Base-by-base conservation (phyloP, 208 protist species). In the Trypanosomatidae sp. region DNA sequence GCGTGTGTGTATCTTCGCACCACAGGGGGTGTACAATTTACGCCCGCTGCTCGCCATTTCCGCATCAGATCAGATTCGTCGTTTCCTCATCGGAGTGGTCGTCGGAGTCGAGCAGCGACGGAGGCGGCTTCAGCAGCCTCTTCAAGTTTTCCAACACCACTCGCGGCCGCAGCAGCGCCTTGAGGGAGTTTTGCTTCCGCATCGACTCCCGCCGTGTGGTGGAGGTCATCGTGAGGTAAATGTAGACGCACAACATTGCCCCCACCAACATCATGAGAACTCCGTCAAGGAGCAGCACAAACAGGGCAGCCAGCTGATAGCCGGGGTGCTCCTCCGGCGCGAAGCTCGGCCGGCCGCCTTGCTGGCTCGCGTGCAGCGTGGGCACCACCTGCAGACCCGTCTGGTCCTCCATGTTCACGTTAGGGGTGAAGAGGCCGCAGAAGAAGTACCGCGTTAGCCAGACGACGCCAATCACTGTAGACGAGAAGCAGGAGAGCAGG, bases 221-320 rank as follows among this genome's bases (percentile, higher is more conserved):
- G 1, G 83, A 89, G 58, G 87, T 90, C 30, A 91, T 49, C 5
- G 78, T 79, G 46, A 95, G 76, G 76, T 82, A 84, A 1, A 88
- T 67, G 67, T 95, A 91, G 58, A 90, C 79, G 39, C 83, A 44
- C 13, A 76, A 62, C 65, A 95, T 76, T 19, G 78, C 71, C 0
- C 87, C 90, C 15, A 95, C 87, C 41, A 95, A 28, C 19, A 89
- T 58, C 25, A 89, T 59, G 25, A 92, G 77, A 46, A 83, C 39
- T n/a, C 81, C 33, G 56, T 89, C 74, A 2, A 90, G 19, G 28
- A 90, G 74, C 25, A 91, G 47, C 66, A 91, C 76, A 10, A 90
- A 66, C 0, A 87, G 5, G 19, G 78, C 62, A 0, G 75, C 72
- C 15, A 83, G 41, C 19, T 81, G 74, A 15, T 65, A 62, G 17